Evolutionary conservation across 352 stramenopile species (phyloP), one percentile per base, ranked within the genome.

Genomic region (Pythium sukuiense): DNA sequence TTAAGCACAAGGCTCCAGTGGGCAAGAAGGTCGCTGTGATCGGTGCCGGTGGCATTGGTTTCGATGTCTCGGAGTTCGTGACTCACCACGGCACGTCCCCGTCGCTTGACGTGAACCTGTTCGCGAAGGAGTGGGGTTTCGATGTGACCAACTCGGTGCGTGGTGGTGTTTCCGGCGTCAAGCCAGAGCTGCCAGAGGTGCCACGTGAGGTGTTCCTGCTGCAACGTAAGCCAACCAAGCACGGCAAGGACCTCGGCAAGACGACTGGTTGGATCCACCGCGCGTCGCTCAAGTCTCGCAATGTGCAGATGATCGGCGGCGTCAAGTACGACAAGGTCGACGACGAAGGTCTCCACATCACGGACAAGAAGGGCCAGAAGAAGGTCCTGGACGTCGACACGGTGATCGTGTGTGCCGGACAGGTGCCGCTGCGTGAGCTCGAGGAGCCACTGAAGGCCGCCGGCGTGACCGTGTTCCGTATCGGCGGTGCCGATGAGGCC

Each of bases 221-320:
- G 73, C 97, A 99, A 71, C 89, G 96, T 50, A 99, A 99, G 72
- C 85, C 84, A 27, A 94, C 88, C 54, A 98, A 98, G 72, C 80
- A 98, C 55, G 91, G 90, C 29, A 90, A 90, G 57, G 85, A 87
- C 43, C 78, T 98, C 2, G 97, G 97, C 43, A 98, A 98, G 72
- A 99, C 97, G 6, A 99, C 97, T 11, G 97, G 97, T 9, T 99
- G 97, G 97, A 98, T 99, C 69, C 96, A 99, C 74, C 81, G 96
- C 41, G 77, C 92, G 7, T 96, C 89, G 30, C 85, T 99, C 48
- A 95, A 95, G 65, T 83, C 96, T 53, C 89, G 88, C 32, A 77
- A 90, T 48, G 95, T 99, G 35, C 82, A 98, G 50, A 98, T 98
- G 92, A 83, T 99, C 16, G 76, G 81, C 49, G 90, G 92, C 61